Evolutionary conservation across 2,329 filamentous ascomycete species (phyloP).

Genomic region (Cadophora gregata): DNA sequence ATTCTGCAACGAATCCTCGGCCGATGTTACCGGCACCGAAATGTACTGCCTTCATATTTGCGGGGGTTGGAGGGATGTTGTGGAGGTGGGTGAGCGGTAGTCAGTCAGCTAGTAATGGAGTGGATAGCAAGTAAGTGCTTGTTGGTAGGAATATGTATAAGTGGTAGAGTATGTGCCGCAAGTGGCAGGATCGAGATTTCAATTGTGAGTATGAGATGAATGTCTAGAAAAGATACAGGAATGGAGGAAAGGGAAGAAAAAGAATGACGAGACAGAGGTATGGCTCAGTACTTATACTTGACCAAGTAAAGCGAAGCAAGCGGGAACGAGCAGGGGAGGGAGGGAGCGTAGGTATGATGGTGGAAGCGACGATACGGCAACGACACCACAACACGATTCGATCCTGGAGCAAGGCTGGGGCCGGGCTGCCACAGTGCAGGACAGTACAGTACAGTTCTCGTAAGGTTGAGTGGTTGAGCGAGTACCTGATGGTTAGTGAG

Average conservation of each 20-base stretch:
- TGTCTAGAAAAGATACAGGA: background rate
- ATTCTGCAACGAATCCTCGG: slow-evolving; percentile 47
- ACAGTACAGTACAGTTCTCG: too few species aligned
- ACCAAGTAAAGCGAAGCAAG: slow-evolving; percentile 8
- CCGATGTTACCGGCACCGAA: slow-evolving; percentile 89
- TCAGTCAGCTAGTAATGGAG: slow-evolving; percentile 5
- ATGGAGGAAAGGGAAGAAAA: background rate
- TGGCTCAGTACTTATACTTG: slow-evolving; percentile 25
- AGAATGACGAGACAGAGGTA: slow-evolving; percentile 12
- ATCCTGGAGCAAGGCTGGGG: background rate
- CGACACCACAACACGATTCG: slow-evolving; percentile 10
- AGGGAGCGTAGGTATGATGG: slow-evolving; percentile 4
- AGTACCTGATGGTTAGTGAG: background rate
- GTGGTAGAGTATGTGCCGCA: slow-evolving; percentile 11
- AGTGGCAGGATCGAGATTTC: slow-evolving; percentile 12
- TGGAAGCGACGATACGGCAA: slow-evolving; percentile 9
- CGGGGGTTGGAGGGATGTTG: slow-evolving; percentile 9
- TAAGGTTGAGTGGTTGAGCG: background rate
- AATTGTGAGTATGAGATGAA: slow-evolving; percentile 3
- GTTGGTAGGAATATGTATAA: background rate
- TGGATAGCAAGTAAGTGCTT: slow-evolving; percentile 13
- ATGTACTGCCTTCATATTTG: slow-evolving; percentile 70
- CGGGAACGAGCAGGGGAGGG: background rate
- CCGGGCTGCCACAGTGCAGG: too few species aligned
- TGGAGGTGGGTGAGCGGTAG: slow-evolving; percentile 9